Evolutionary conservation across 805 yeast species (phyloP).

Genomic region (Schwanniomyces polymorphus): DNA sequence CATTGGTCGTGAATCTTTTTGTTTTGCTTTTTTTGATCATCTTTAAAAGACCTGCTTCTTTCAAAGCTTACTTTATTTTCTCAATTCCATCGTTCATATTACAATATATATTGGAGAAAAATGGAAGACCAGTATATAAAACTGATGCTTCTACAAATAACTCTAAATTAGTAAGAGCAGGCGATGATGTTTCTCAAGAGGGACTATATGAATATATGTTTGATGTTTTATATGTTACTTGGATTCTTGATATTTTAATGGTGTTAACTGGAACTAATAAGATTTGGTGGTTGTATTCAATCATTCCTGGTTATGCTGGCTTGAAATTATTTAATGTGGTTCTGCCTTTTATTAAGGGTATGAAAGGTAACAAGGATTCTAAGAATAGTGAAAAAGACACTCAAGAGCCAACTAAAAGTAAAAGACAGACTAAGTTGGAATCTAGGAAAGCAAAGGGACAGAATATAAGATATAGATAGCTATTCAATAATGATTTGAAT

Average conservation of each 20-base stretch:
- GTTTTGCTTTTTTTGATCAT: slow-evolving; percentile 36
- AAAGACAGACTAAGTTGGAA: slow-evolving; percentile 26
- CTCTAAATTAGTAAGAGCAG: slow-evolving; percentile 47
- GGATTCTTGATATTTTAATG: slow-evolving; percentile 56
- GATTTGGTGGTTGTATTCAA: slow-evolving; percentile 57
- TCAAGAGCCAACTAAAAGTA: slow-evolving; percentile 16
- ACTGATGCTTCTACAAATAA: slow-evolving; percentile 30
- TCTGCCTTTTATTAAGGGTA: slow-evolving; percentile 13
- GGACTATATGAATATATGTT: slow-evolving; percentile 76
- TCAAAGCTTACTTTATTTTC: slow-evolving; percentile 36
- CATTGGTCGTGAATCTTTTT: slow-evolving; percentile 37
- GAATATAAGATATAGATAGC: slow-evolving; percentile 16
- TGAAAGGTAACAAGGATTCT: slow-evolving; percentile 1
- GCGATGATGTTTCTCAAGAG: slow-evolving; percentile 57
- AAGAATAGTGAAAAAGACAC: slow-evolving; percentile 1
- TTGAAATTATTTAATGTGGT: slow-evolving; percentile 47
- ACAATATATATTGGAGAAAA: slow-evolving; percentile 54
- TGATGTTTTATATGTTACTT: slow-evolving; percentile 67
- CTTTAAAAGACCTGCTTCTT: slow-evolving; percentile 47
- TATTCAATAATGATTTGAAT: not conserved
- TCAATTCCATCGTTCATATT: slow-evolving; percentile 41
- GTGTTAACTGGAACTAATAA: slow-evolving; percentile 53
- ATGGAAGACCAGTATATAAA: slow-evolving; percentile 60
- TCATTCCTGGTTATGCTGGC: slow-evolving; percentile 52
- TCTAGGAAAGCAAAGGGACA: slow-evolving; percentile 27